Base-by-base conservation (phyloP, 305 asterid species). In the Fraxinus sp. region DNA sequence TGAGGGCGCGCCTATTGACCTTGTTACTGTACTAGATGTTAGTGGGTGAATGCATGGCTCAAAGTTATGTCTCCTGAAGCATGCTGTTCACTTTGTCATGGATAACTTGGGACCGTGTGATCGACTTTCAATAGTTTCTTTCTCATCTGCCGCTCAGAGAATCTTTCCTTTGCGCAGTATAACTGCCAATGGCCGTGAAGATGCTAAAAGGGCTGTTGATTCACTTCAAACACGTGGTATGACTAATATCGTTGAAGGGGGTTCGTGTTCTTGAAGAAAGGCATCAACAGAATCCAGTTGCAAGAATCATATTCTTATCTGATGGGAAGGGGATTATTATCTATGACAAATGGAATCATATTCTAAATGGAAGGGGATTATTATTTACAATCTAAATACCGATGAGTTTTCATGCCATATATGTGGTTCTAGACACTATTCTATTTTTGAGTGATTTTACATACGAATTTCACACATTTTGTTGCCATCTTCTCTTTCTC, bases 41-140 rank as follows among this genome's bases (percentile, higher is more conserved):
- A 83, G 83, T 32, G 32, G 78, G 18, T 73, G 86, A 24, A 83
- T 79, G 86, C 6, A 57, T 0, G 83, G 86, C 26, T 24, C 70
- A 14, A 79, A 83, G 41, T 28, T 83, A 66, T 20, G 10, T 28
- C 79, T 88, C 20, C 49, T 88, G 32, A 86, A 88, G 75, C 86
- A 85, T 3, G 89, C 87, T 37, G 87, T 84, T 81, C 81, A 75
- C 43, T 88, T 88, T 52, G 85, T 88, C 57, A 86, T 88, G 13
- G 89, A 88, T 80, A 88, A 88, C 59, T 84, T 83, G 10, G 89
- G 87, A 33, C 86, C 87, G 37, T 79, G 71, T 7, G 88, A 87
- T 8, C 79, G 90, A 36, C 84, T 87, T 30, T 79, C 86, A 0
- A 82, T 87, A 5, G 82, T 85, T 43, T 85, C 86, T 74, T 85